Base-by-base conservation (phyloP, 2,329 filamentous ascomycete species). In the Rhynchosporium secalis region DNA sequence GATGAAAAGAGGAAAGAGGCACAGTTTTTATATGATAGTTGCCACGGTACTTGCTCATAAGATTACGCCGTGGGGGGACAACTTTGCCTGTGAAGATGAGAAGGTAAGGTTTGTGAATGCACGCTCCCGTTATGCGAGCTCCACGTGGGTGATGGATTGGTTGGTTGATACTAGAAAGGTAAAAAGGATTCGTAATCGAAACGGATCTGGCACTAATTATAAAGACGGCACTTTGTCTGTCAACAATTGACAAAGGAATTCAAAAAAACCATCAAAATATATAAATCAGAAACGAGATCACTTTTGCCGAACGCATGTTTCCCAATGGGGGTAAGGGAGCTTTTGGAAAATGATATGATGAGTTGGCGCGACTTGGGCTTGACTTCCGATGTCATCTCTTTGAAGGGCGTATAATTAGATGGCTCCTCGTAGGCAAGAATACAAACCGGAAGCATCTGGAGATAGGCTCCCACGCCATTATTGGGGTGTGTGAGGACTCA, bases 141-240 rank as follows among this genome's bases (percentile, higher is more conserved):
- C 67, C 69, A 69, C 69, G 69, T 69, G 69, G 56, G 58, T 45
- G 33, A 59, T 26, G 57, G 56, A 69, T 65, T 68, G 67, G 69
- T 67, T 60, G 60, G 60, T 15, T 65, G 65, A 64, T 57, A 41
- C 57, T 43, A 57, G 33, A 33, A 62, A 62, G 64, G 64, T 51
- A 61, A 61, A 62, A 58, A 46, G 57, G 60, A 65, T 68, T 64
- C 56, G 63, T 65, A 65, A 67, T 59, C 52, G 64, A 56, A 58
- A 63, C 54, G 46, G 33, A 61, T 63, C 62, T 28, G 38, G 3
- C 15, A 43, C 38, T 64, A 60, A 66, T 66, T 60, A 56, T 61
- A 47, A 62, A 61, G 58, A 45, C 56, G 49, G 54, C 58, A 49
- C 36, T 38, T 15, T 41, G 4, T 56, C 51, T 41, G 4, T 56